Conservation (phyloP, 1,139 yeast species). For the Kodamaea alishanica region DNA sequence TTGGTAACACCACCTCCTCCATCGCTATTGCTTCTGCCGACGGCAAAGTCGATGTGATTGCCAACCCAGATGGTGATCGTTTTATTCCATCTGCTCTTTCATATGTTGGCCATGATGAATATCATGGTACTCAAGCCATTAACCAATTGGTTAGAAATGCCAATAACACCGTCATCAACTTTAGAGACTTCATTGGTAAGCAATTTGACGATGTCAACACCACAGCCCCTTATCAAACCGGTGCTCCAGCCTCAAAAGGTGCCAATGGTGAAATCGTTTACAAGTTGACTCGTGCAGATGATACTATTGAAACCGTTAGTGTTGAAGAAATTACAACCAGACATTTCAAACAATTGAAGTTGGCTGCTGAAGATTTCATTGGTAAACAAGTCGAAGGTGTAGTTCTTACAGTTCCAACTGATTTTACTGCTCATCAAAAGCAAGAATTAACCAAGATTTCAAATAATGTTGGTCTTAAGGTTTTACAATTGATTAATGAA, state of each 20-base stretch:
- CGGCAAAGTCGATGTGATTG: conserved; percentile 94
- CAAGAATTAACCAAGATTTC: conserved; percentile 60
- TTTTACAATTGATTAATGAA: conserved; percentile 86
- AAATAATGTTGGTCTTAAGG: conserved; percentile 68
- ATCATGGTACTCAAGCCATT: conserved; percentile 95
- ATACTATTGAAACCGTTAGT: conserved; percentile 45
- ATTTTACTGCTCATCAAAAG: conserved; percentile 74
- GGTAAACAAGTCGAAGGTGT: conserved; percentile 80
- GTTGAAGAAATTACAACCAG: conserved; percentile 79
- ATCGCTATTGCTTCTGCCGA: conserved; percentile 86
- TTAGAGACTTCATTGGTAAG: conserved; percentile 89
- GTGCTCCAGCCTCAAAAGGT: conserved; percentile 70
- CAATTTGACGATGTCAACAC: conserved; percentile 66
- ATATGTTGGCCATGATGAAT: conserved; percentile 91
- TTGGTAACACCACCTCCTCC: conserved; percentile 94
- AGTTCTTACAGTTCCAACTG: conserved; percentile 89
- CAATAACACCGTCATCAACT: conserved; percentile 78
- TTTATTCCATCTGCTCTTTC: conserved; percentile 90
- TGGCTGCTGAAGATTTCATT: conserved; percentile 89
- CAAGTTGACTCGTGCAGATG: conserved; percentile 48
- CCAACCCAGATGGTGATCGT: conserved; percentile 99
- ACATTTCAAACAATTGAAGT: conserved; percentile 77
- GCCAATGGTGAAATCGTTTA: conserved; percentile 69
- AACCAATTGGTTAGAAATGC: conserved; percentile 92
- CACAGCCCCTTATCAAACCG: conserved; percentile 48